These are phyloP conservation scores for Verticillium tricorpus DNA, from an alignment of 2,329 filamentous ascomycete genomes.

Conservation along the genomic window DNA sequence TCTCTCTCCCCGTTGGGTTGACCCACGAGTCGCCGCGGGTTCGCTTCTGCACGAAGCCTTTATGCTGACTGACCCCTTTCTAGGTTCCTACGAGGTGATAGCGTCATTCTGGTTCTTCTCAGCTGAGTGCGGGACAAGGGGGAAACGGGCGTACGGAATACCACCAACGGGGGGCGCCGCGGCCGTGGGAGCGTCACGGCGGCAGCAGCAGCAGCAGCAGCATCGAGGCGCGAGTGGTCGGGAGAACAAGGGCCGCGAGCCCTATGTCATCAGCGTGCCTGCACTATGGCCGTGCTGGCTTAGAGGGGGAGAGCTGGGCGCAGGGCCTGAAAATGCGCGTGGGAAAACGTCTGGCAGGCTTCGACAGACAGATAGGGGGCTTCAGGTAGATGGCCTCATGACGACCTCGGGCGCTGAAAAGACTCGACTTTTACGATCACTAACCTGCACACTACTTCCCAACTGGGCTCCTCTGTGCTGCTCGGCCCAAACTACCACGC, in stretches of 20 bases:
- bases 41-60: background rate
- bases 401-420: background rate
- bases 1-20: background rate
- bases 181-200: background rate
- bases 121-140: constrained; percentile 42
- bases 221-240: too few species aligned
- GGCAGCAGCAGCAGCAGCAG: background rate
- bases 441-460: background rate
- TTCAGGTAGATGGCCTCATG: background rate
- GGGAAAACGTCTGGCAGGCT: constrained; percentile 21
- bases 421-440: background rate
- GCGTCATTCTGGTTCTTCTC: constrained; percentile 80
- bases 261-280: background rate
- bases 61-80: constrained; percentile 8
- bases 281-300: too few species aligned
- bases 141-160: background rate
- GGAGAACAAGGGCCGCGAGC: background rate
- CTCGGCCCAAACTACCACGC: background rate
- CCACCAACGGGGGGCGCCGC: background rate
- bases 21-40: background rate
- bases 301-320: background rate
- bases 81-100: constrained; percentile 83
- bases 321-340: constrained; percentile 27
- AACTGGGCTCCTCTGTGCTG: background rate
- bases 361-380: constrained; percentile 3